Conservation (phyloP, 2,329 filamentous ascomycete genomes). For the Aureobasidium namibiae region DNA sequence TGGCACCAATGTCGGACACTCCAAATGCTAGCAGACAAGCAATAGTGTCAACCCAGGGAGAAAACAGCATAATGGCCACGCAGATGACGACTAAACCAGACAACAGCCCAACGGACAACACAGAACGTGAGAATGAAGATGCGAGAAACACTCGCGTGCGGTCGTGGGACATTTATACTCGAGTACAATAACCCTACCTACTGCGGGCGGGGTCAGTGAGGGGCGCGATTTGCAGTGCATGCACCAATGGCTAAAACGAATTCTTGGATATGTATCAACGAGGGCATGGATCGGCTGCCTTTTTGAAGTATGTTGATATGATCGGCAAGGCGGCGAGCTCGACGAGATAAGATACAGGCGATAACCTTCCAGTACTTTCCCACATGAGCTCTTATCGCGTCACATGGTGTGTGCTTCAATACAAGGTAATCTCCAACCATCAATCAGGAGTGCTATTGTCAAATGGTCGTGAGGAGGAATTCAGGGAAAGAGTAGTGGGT, state of each 20-base stretch:
- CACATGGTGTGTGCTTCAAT: neutral
- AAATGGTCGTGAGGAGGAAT: neutral
- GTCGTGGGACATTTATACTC: conserved; percentile 2
- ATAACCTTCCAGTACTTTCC: neutral
- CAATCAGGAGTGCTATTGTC: neutral
- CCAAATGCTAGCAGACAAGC: conserved; percentile 1
- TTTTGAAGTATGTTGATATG: neutral
- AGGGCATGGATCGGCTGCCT: neutral
- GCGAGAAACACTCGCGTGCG: neutral
- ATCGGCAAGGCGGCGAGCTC: neutral
- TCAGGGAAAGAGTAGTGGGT: neutral
- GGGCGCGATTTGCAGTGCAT: neutral
- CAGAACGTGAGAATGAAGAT: neutral
- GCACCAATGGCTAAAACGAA: neutral
- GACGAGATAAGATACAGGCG: neutral
- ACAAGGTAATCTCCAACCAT: no score
- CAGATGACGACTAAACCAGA: neutral
- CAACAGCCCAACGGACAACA: neutral
- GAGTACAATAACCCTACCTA: neutral
- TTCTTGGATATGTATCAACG: neutral
- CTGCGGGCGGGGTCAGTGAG: neutral
- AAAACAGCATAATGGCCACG: neutral
- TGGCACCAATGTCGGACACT: neutral
- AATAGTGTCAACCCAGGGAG: neutral
- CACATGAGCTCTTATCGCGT: neutral